Evolutionary conservation across 164 flowering plant genomes (phyloP).

Genomic region (Magnolia sinica): DNA sequence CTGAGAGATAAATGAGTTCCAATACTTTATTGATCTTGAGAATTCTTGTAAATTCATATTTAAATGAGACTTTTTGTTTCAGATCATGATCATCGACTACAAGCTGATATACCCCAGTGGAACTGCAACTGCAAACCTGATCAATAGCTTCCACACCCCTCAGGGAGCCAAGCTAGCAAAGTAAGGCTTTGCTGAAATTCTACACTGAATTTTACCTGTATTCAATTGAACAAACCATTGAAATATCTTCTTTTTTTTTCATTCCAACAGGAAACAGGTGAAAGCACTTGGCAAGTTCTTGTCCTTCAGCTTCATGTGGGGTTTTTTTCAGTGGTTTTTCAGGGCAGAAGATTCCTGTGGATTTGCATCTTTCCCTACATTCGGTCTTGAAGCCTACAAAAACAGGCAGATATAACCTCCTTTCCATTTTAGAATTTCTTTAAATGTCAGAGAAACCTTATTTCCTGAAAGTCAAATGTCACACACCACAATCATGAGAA

Average conservation of each 20-base stretch:
- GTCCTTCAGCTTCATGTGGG: conserved; percentile 25
- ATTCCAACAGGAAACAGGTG: conserved; percentile 18
- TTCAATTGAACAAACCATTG: background rate
- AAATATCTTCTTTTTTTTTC: background rate
- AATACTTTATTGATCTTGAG: too few relatives aligned
- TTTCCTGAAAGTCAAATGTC: too few relatives aligned
- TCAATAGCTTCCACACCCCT: conserved; percentile 69
- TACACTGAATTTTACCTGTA: background rate
- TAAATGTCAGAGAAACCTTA: too few relatives aligned
- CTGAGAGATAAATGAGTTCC: background rate
- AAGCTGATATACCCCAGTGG: conserved; percentile 67
- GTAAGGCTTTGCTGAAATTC: conserved; percentile 21
- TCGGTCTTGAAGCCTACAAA: conserved; percentile 20
- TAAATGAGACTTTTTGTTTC: background rate
- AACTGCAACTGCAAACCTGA: conserved; percentile 62
- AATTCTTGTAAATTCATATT: background rate
- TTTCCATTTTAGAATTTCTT: background rate
- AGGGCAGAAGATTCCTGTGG: conserved; percentile 17
- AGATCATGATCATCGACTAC: conserved; percentile 65
- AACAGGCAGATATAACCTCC: background rate
- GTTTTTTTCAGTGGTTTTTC: conserved; percentile 23
- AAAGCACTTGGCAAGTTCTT: conserved; percentile 13
- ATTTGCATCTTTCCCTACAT: conserved; percentile 12
- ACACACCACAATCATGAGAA: too few relatives aligned
- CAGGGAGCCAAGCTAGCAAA: conserved; percentile 56